phyloP scores from a whole-genome alignment of 495 filamentous ascomycete genomes.

The Glonium stellatum region DNA sequence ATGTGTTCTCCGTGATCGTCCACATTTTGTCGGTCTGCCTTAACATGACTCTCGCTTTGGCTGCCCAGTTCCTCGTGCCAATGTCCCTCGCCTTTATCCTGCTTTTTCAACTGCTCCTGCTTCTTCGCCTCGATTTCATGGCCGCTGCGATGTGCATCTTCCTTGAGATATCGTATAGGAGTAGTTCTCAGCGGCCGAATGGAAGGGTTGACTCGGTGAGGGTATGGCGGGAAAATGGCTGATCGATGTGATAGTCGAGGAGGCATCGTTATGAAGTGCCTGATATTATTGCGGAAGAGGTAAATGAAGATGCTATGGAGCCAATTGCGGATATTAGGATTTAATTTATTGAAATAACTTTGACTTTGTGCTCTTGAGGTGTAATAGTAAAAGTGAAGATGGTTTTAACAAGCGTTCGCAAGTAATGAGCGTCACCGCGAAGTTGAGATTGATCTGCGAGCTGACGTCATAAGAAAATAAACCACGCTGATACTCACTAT shows the following conservation, averaged over 20 bases:
- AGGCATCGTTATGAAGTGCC: too few relatives aligned
- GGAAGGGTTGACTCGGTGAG: not conserved
- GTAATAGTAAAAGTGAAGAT: too few relatives aligned
- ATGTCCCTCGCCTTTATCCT: slow-evolving; percentile 31
- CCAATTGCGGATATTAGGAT: too few relatives aligned
- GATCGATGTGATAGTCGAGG: not conserved
- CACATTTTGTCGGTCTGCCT: slow-evolving; percentile 31
- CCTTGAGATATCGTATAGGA: slow-evolving; percentile 19
- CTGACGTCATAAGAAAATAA: too few relatives aligned
- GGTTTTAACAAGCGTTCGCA: too few relatives aligned
- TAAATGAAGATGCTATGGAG: too few relatives aligned
- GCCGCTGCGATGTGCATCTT: slow-evolving; percentile 26
- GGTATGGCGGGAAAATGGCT: not conserved
- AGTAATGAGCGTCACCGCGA: too few relatives aligned
- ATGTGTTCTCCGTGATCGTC: slow-evolving; percentile 32
- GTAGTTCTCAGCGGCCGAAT: slow-evolving; percentile 5
- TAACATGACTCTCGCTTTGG: slow-evolving; percentile 25
- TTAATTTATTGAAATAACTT: too few relatives aligned
- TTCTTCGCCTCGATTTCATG: slow-evolving; percentile 31
- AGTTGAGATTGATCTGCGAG: too few relatives aligned
- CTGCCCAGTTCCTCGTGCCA: slow-evolving; percentile 34
- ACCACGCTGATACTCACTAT: too few relatives aligned
- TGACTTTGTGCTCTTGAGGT: too few relatives aligned
- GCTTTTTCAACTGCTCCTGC: slow-evolving; percentile 34
- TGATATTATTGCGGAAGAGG: too few relatives aligned